These are phyloP conservation scores for Astrothelium subdiscretum DNA, from an alignment of 495 filamentous ascomycete genomes.

Conservation along the genomic window DNA sequence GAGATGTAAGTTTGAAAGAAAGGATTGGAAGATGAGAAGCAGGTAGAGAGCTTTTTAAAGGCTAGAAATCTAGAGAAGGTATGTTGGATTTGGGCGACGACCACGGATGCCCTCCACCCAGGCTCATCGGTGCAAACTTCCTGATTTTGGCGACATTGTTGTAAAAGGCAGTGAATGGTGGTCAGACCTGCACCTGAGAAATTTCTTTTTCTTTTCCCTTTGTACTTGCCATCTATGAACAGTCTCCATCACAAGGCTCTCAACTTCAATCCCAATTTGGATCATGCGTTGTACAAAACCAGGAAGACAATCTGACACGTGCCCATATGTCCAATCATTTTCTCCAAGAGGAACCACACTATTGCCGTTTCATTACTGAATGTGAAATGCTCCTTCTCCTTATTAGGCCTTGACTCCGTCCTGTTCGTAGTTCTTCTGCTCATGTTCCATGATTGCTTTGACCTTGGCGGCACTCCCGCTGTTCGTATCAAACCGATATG, in stretches of 20 bases:
- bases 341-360: background rate
- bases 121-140: background rate
- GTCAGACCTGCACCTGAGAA: background rate
- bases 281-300: background rate
- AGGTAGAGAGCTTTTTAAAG: background rate
- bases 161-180: background rate
- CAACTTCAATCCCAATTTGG: background rate
- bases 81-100: background rate
- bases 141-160: background rate
- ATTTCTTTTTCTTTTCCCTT: background rate
- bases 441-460: slow-evolving; percentile 60
- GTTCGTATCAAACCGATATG: slow-evolving; percentile 65
- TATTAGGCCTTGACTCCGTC: background rate
- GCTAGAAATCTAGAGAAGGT: background rate
- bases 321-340: background rate
- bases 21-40: background rate
- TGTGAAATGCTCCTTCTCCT: background rate
- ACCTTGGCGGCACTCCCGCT: slow-evolving; percentile 66
- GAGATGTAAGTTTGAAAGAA: background rate
- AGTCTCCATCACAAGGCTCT: background rate
- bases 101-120: background rate
- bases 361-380: background rate
- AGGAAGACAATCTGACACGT: background rate
- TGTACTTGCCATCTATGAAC: background rate
- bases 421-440: slow-evolving; percentile 37